Percentiles rank a stretch among this genome's conserved stretches.
These are phyloP conservation scores for Wickerhamia fluorescens DNA, from an alignment of 805 yeast genomes.

Conservation along the genomic window DNA sequence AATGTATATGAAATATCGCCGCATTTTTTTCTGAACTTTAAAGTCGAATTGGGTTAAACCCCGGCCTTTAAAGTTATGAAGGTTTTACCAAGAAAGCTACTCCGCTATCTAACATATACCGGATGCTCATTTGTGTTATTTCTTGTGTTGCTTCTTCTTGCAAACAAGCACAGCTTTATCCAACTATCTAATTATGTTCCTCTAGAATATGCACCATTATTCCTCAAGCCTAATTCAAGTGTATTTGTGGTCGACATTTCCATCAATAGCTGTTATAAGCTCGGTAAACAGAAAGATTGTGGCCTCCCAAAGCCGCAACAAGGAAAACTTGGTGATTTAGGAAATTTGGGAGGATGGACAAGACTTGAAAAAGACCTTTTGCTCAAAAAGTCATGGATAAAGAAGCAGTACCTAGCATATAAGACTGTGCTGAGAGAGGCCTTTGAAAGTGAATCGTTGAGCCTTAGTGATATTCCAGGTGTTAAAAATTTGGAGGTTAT, in stretches of 20 bases:
- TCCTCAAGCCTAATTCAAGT: constrained; percentile 37
- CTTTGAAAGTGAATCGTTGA: no score
- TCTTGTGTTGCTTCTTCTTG: constrained; percentile 22
- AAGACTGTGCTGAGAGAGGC: constrained; percentile 18
- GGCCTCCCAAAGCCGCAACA: constrained; percentile 17
- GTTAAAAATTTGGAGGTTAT: constrained; percentile 26
- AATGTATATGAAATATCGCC: neutral
- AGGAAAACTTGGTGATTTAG: constrained; percentile 20
- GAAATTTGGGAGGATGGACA: constrained; percentile 28
- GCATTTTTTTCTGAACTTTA: no score
- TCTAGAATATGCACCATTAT: constrained; percentile 7
- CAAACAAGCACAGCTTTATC: constrained; percentile 34
- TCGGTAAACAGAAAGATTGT: constrained; percentile 17
- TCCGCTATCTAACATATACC: constrained; percentile 20
- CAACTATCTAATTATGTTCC: constrained; percentile 21
- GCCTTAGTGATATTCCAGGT: no score
- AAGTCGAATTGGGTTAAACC: no score
- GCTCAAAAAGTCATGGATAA: constrained; percentile 38
- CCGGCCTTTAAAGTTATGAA: no score
- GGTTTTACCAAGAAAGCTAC: constrained; percentile 26
- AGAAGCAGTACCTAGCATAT: constrained; percentile 31
- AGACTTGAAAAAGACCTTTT: constrained; percentile 41
- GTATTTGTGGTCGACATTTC: constrained; percentile 34
- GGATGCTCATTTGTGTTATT: no score
- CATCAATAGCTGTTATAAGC: constrained; percentile 26